Evolutionary conservation across 805 yeast genomes (phyloP), one percentile per base, ranked within the genome.

Genomic region (Candida sphagnicola): DNA sequence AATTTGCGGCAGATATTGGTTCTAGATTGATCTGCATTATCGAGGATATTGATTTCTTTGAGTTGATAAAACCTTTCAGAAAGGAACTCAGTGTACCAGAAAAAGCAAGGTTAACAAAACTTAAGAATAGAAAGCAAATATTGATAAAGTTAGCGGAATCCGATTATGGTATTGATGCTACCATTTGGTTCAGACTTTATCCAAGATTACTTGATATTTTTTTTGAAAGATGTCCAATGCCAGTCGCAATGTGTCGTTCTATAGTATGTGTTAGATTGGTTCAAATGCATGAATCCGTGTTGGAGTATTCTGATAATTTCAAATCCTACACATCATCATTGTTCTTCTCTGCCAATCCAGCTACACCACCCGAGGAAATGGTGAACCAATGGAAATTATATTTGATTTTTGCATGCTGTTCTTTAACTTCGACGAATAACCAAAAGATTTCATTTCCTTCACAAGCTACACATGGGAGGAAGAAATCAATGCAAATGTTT

Each of bases 131-230:
- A 47, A 80, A 77, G 43, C 85, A 84, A 18, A 72, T 87, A 2
- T 61, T 95, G n/a, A 67, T 85, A 0, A 74, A 80, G 35, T 65
- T 93, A 5, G 96, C 96, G 0, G 96, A 87, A 47, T 85, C 95
- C 2, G 95, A 85, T 42, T 85, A 90, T 53, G 97, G 98, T 1
- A 90, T 93, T 8, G 99, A 93, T 62, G 81, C 95, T 1, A 95
- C 98, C 0, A 65, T 93, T n/a, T 93, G 99, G 99, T 83, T 91
- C 51, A 75, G 95, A 44, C 75, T 83, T 1, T 89, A 85, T 50
- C 97, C 97, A 2, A 75, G 74, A 26, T 64, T 93, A 2, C 62
- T 93, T 30, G 79, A 75, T 24, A 69, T 78, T 1, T 78, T 93
- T 42, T 88, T 86, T 44, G 85, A 79, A 43, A 74, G 72, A 34